Percentiles rank a stretch among this genome's conserved stretches.
These are phyloP conservation scores for Gossypium anomalum DNA, from an alignment of 345 rosid species.

Conservation along the genomic window DNA sequence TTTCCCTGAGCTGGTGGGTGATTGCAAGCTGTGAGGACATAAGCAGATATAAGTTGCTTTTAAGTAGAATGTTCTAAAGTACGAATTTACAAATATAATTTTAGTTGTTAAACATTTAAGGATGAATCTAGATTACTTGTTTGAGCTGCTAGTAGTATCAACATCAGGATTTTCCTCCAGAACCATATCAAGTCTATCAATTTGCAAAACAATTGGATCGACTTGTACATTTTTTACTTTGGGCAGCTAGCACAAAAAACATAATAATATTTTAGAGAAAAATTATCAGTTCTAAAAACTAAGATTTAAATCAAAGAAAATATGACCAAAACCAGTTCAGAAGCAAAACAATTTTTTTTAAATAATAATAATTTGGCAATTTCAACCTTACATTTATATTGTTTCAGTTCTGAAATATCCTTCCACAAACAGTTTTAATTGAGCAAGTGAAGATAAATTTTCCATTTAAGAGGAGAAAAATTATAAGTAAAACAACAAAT, in stretches of 20 bases:
- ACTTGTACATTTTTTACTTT: slow-evolving; percentile 89
- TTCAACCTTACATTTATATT: neutral
- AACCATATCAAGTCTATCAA: slow-evolving; percentile 93
- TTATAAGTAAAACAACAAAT: neutral
- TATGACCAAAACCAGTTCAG: neutral
- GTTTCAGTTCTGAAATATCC: neutral
- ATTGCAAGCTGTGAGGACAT: slow-evolving; percentile 45
- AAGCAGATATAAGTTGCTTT: slow-evolving; percentile 3
- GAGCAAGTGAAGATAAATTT: neutral
- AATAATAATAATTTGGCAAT: neutral
- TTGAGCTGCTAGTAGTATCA: slow-evolving; percentile 46
- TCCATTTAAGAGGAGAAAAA: slow-evolving; percentile 2
- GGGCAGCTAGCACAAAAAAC: slow-evolving; percentile 54
- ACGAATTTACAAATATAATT: slow-evolving; percentile 6
- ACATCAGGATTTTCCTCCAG: slow-evolving; percentile 81
- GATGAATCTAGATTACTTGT: slow-evolving; percentile 42
- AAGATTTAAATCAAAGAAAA: neutral
- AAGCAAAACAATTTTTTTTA: no score
- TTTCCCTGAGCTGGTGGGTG: slow-evolving; percentile 59
- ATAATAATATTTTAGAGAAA: neutral
- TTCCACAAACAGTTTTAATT: neutral
- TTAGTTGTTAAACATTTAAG: slow-evolving; percentile 7
- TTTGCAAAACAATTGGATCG: slow-evolving; percentile 83
- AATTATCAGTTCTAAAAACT: neutral
- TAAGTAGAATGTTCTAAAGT: neutral